phyloP scores from a whole-genome alignment of 2,329 filamentous ascomycete species.

The Macrophomina tecta region DNA sequence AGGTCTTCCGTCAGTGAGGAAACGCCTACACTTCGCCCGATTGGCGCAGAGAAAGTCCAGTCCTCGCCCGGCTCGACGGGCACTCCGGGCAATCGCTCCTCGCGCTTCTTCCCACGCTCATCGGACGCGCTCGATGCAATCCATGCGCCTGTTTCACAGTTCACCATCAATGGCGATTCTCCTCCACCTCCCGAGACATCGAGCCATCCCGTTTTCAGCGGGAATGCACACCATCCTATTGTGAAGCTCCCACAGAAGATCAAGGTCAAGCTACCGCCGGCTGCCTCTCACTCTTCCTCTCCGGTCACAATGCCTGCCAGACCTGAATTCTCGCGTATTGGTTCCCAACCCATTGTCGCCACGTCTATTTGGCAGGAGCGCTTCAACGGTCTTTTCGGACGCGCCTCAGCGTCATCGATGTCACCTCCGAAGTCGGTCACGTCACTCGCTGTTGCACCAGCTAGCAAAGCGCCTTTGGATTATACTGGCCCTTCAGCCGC shows the following conservation, averaged over 20 bases:
- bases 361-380: conserved; percentile 74
- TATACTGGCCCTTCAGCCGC: neutral
- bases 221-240: conserved; percentile 68
- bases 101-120: conserved; percentile 44
- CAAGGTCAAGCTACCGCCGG: conserved; percentile 80
- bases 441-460: conserved; percentile 12
- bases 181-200: conserved; percentile 75
- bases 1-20: neutral
- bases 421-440: conserved; percentile 22
- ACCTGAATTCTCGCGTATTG: conserved; percentile 35
- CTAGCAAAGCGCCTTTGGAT: conserved; percentile 25
- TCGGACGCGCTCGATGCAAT: conserved; percentile 16
- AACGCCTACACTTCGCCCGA: conserved; percentile 15
- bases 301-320: conserved; percentile 49
- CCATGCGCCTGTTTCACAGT: conserved; percentile 15
- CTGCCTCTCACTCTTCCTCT: conserved; percentile 46
- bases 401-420: neutral
- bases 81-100: conserved; percentile 31
- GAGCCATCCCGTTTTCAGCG: conserved; percentile 75
- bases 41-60: conserved; percentile 25
- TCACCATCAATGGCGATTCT: conserved; percentile 29
- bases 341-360: conserved; percentile 46
- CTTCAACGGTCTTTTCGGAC: conserved; percentile 73
- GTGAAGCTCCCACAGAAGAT: conserved; percentile 75
- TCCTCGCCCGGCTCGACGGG: conserved; percentile 19